Evolutionary conservation across 495 filamentous ascomycete genomes (phyloP).

Genomic region (Aspergillus panamensis): DNA sequence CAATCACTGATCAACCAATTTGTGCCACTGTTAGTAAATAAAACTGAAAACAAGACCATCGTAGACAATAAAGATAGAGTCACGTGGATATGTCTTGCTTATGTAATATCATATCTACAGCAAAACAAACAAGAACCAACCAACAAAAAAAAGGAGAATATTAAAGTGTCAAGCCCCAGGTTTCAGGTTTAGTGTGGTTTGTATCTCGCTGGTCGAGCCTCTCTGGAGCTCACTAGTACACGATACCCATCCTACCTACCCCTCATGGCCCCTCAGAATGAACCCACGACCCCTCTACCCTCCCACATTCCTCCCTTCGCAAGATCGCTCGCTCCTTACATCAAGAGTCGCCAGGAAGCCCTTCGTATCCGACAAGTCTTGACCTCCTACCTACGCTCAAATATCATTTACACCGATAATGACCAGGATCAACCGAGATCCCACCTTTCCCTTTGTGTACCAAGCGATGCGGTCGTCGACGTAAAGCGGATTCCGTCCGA

Average conservation of each 20-base stretch:
- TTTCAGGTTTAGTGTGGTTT: conserved; percentile 14
- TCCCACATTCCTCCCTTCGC: conserved; percentile 41
- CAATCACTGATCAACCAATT: too few species aligned
- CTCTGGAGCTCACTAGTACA: conserved; percentile 4
- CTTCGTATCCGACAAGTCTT: conserved; percentile 45
- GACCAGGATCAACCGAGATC: conserved; percentile 28
- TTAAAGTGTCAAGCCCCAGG: neutral
- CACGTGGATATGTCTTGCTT: conserved; percentile 8
- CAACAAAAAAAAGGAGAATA: neutral
- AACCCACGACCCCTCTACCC: conserved; percentile 9
- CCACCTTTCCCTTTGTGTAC: conserved; percentile 37
- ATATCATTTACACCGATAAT: conserved; percentile 36
- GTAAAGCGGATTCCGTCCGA: conserved; percentile 41
- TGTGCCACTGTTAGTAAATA: too few species aligned
- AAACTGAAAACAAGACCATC: too few species aligned
- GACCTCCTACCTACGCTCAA: conserved; percentile 42
- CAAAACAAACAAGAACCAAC: conserved; percentile 12
- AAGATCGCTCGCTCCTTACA: conserved; percentile 44
- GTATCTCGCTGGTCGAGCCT: neutral
- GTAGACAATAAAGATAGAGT: neutral
- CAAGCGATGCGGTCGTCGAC: conserved; percentile 31
- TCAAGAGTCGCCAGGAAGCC: conserved; percentile 43
- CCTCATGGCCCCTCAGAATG: conserved; percentile 18
- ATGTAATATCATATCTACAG: conserved; percentile 10
- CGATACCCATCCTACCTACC: neutral